Conservation (phyloP, 495 filamentous ascomycete species). For the Neurospora discreta region DNA sequence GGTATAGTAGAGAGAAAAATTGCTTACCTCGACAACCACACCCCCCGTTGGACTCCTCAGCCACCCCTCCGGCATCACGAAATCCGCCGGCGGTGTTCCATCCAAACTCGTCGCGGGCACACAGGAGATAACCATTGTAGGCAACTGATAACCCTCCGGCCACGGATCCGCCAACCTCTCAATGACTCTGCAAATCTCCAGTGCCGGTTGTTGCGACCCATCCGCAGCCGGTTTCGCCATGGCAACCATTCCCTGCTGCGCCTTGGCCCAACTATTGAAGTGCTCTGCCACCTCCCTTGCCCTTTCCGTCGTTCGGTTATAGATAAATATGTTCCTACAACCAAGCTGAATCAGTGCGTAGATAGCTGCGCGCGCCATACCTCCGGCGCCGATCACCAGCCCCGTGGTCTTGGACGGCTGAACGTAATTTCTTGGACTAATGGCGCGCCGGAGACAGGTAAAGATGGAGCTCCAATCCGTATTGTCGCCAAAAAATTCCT, state of each 20-base stretch:
- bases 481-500: conserved; percentile 71
- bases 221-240: conserved; percentile 7
- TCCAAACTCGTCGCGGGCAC: conserved; percentile 59
- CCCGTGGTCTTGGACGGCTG: conserved; percentile 54
- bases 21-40: conserved; percentile 56
- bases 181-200: conserved; percentile 50
- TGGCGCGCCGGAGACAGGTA: conserved; percentile 57
- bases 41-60: conserved; percentile 66
- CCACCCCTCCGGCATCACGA: conserved; percentile 67
- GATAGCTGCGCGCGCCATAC: conserved; percentile 70
- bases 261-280: conserved; percentile 45
- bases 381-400: conserved; percentile 68
- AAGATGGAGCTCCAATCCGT: conserved; percentile 73
- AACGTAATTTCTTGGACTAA: conserved; percentile 70
- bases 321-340: conserved; percentile 68
- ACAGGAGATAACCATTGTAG: conserved; percentile 67
- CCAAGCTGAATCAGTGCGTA: conserved; percentile 72
- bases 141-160: conserved; percentile 51
- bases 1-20: neutral
- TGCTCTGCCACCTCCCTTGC: conserved; percentile 59
- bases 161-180: conserved; percentile 48
- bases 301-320: conserved; percentile 53
- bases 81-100: conserved; percentile 55
- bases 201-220: neutral
- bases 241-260: conserved; percentile 18